Base-by-base conservation (phyloP, 331 rosid genomes). In the Pyracantha coccinea region DNA sequence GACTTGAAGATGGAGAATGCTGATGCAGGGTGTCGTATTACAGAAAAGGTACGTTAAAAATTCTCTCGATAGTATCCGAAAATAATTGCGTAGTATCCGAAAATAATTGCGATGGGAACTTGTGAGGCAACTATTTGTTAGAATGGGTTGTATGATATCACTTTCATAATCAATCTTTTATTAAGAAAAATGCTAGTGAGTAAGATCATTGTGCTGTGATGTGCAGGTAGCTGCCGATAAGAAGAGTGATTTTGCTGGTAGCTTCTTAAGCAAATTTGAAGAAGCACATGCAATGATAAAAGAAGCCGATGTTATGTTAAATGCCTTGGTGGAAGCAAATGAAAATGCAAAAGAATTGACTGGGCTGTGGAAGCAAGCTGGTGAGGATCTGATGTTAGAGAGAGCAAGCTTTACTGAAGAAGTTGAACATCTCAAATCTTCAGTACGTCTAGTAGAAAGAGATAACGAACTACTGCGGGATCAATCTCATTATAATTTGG, bases 251-350 rank as follows among this genome's bases (percentile, higher is more conserved):
- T 76, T 75, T 57, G 84, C 79, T 57, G 76, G 72, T 63, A 69
- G 87, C 68, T 86, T 91, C 85, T 70, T 91, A 6, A 78, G 67
- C 75, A 87, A 85, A 72, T 91, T 94, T 79, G 87, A 90, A 85
- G 93, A 94, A 85, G 90, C 92, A 44, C 85, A 83, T 74, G 83
- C 80, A n/a, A 89, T 91, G 50, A 86, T 91, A 54, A 87, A 79
- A 77, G 98, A 91, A 78, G 97, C 96, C 55, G 98, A 94, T 90
- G 64, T 83, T 47, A 87, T 86, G 79, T 81, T 94, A 69, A 87
- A 87, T 85, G 90, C 96, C 75, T 88, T 94, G 89, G 78, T 86
- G 61, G 73, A 90, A 78, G 97, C 96, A 78, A 86, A 87, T 80
- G 93, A 87, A 75, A 92, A 84, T 74, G 89, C 92, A 71, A 89